Base-by-base conservation (phyloP, 148 eudicot genomes). In the Rhododendron griersonianum region DNA sequence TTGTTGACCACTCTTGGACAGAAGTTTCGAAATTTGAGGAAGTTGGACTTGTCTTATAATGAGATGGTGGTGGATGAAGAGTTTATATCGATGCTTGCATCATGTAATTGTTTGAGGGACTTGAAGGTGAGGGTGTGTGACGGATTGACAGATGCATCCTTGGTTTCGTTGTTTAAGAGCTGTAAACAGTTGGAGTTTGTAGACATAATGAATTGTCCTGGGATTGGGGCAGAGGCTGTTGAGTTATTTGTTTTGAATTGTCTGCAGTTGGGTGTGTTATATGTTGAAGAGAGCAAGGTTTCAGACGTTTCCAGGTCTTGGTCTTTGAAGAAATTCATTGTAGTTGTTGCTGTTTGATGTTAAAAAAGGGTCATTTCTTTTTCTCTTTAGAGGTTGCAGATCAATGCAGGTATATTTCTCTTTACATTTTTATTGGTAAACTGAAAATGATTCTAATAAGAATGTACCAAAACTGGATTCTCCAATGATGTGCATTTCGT, bases 21-120 rank as follows among this genome's bases (percentile, higher is more conserved):
- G 85, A 51, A 10, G 81, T 86, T 85, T 91, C 81, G 81, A 81
- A 55, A 51, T 14, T 77, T 93, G 85, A 90, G 78, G 86, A 91
- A 28, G 48, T 61, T 92, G 57, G 93, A 92, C 69, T 81, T 93
- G 90, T 92, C 96, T 35, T 87, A 89, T 77, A 93, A 93, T 80
- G 35, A 67, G 6, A 89, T 82, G 89, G 48, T 93, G 90, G 37
- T 63, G 2, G 93, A 92, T 81, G 92, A 90, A 81, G 95, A 92
- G 88, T 69, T 93, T 5, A 82, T 81, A 2, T 88, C 91, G 2
- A 92, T 92, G 94, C 80, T 92, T 48, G 89, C 84, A 47, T 91
- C 92, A 3, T 93, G 90, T 77, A 50, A 9, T 37, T 1, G 33
- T 44, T 55, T 93, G 76, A 61, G 81, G 21, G 92, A 88, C 23